phyloP scores from a whole-genome alignment of 805 yeast species.

The Saturnispora hagleri region DNA sequence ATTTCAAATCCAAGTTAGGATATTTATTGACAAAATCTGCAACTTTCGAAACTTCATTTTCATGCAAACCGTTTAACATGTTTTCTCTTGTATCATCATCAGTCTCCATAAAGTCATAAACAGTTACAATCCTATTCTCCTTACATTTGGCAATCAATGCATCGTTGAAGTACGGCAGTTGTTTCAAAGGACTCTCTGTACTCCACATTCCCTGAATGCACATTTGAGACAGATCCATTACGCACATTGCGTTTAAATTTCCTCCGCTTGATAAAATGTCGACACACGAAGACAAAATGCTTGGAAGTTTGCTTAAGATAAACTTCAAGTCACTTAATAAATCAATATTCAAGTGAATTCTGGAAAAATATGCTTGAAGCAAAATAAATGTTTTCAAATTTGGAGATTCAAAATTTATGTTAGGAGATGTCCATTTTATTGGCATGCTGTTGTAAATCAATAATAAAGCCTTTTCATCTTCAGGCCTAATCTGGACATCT shows the following conservation, averaged over 20 bases:
- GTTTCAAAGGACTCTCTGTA: slow-evolving; percentile 66
- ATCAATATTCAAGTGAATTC: slow-evolving; percentile 55
- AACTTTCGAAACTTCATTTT: slow-evolving; percentile 46
- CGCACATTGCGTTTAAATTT: slow-evolving; percentile 61
- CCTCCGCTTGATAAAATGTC: slow-evolving; percentile 81
- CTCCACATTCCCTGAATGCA: slow-evolving; percentile 81
- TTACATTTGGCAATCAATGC: slow-evolving; percentile 46
- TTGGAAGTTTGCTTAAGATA: slow-evolving; percentile 41
- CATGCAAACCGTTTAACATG: slow-evolving; percentile 44
- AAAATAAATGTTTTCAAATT: slow-evolving; percentile 63
- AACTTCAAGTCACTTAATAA: slow-evolving; percentile 45
- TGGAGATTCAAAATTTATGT: slow-evolving; percentile 37
- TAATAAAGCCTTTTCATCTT: slow-evolving; percentile 42
- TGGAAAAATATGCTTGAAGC: slow-evolving; percentile 72
- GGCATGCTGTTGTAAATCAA: slow-evolving; percentile 56
- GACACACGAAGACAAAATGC: slow-evolving; percentile 54
- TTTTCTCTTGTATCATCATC: slow-evolving; percentile 56
- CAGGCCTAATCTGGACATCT: slow-evolving; percentile 46
- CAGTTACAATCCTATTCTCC: slow-evolving; percentile 50
- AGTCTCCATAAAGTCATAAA: slow-evolving; percentile 69
- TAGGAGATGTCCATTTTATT: slow-evolving; percentile 34
- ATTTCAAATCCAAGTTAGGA: slow-evolving; percentile 72
- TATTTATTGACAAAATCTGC: slow-evolving; percentile 86
- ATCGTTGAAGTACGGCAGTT: slow-evolving; percentile 59
- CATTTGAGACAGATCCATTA: slow-evolving; percentile 88